Conservation (phyloP, 805 yeast genomes). For the Hanseniaspora thailandica region DNA sequence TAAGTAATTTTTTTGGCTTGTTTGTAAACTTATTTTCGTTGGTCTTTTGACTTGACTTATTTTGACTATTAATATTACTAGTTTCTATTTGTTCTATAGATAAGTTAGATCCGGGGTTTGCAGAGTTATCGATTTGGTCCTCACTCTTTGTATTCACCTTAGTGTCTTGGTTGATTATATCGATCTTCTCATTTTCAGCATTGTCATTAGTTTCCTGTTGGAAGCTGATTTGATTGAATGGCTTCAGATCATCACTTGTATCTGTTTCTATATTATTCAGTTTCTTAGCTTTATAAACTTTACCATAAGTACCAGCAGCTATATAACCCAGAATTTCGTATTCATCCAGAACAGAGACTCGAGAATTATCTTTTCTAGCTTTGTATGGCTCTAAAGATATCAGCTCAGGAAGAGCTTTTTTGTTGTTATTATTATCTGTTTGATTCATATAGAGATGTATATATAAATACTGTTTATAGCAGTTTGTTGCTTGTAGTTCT, state of each 20-base stretch:
- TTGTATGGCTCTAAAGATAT: slow-evolving; percentile 50
- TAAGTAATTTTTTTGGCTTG: neutral
- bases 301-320: slow-evolving; percentile 98
- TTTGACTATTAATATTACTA: slow-evolving; percentile 9
- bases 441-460: neutral
- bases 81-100: slow-evolving; percentile 16
- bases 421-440: neutral
- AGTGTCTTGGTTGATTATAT: neutral
- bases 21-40: neutral
- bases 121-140: neutral
- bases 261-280: slow-evolving; percentile 11
- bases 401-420: slow-evolving; percentile 30
- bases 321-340: slow-evolving; percentile 88
- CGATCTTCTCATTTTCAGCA: slow-evolving; percentile 12
- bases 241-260: neutral
- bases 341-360: slow-evolving; percentile 67
- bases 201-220: neutral
- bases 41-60: neutral
- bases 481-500: too few species aligned
- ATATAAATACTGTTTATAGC: too few species aligned
- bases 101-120: neutral
- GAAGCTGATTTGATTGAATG: neutral
- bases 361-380: slow-evolving; percentile 47
- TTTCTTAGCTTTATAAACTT: slow-evolving; percentile 80
- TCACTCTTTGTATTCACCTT: neutral